These are phyloP conservation scores for Aureobasidium namibiae DNA, from an alignment of 2,329 filamentous ascomycete species.

Conservation along the genomic window DNA sequence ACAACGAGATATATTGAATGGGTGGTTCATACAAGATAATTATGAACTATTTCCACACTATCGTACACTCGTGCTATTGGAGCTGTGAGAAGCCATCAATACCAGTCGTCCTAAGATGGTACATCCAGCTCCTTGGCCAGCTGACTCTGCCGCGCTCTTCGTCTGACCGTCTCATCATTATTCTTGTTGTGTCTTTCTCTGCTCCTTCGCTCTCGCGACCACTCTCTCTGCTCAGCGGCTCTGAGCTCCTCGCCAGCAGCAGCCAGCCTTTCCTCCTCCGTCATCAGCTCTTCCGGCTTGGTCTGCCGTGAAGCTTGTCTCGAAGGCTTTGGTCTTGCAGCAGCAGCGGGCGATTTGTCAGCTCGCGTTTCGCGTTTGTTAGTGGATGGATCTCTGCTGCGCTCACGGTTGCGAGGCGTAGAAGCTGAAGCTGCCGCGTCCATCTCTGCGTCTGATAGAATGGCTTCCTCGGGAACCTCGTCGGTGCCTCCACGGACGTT, in stretches of 20 bases:
- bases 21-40: too few species aligned
- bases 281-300: conserved; percentile 5
- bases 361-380: neutral
- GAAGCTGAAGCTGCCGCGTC: neutral
- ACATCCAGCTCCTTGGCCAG: neutral
- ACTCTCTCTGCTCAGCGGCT: conserved; percentile 14
- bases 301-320: neutral
- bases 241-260: conserved; percentile 14
- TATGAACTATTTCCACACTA: neutral
- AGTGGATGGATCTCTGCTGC: neutral
- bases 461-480: conserved; percentile 29
- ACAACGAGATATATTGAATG: neutral
- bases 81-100: neutral
- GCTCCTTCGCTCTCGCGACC: conserved; percentile 13
- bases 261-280: conserved; percentile 12
- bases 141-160: neutral
- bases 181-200: conserved; percentile 11
- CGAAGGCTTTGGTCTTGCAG: neutral
- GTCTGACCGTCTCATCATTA: neutral
- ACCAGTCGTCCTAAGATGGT: neutral
- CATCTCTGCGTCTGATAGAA: conserved; percentile 8
- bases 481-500: conserved; percentile 68
- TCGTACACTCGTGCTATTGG: neutral
- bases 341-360: neutral
- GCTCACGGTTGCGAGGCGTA: neutral